A percentile compares a stretch with the other conserved stretches of the same genome.
These are phyloP conservation scores for Calophaca sinica DNA, from an alignment of 306 rosid species.

Conservation along the genomic window DNA sequence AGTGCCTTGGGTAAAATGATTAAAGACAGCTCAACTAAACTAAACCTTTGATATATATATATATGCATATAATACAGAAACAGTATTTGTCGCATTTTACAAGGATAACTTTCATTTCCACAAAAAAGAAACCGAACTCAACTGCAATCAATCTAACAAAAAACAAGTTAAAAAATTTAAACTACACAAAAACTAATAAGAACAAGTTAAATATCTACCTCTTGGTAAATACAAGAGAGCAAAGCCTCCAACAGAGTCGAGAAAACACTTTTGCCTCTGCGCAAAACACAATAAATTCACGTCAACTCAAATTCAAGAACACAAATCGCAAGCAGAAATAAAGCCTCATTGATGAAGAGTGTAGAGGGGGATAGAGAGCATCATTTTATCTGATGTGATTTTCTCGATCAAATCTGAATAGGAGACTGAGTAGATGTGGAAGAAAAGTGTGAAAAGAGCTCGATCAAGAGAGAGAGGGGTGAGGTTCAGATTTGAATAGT, in stretches of 20 bases:
- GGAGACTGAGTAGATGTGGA: background rate
- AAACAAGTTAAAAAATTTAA: background rate
- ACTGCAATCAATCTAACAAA: background rate
- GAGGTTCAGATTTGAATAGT: background rate
- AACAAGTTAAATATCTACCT: background rate
- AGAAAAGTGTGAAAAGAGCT: background rate
- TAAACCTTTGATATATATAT: constrained; percentile 10
- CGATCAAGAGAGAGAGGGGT: background rate
- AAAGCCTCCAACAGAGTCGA: background rate
- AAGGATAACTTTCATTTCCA: background rate
- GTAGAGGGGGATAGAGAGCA: background rate
- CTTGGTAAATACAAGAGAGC: constrained; percentile 8
- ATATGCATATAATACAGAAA: background rate
- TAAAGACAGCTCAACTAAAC: constrained; percentile 18
- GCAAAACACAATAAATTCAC: background rate
- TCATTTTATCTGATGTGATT: background rate
- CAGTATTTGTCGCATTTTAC: background rate
- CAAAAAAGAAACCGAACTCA: no score
- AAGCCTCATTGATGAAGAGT: background rate
- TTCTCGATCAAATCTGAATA: background rate
- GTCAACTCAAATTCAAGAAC: background rate
- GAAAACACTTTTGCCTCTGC: background rate
- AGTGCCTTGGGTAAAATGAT: background rate
- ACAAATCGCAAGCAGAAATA: background rate
- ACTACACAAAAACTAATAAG: background rate